A percentile compares a stretch with the other conserved stretches of the same genome.
Conservation (phyloP, 2,329 filamentous ascomycete genomes). For the Beauveria caledonica region DNA sequence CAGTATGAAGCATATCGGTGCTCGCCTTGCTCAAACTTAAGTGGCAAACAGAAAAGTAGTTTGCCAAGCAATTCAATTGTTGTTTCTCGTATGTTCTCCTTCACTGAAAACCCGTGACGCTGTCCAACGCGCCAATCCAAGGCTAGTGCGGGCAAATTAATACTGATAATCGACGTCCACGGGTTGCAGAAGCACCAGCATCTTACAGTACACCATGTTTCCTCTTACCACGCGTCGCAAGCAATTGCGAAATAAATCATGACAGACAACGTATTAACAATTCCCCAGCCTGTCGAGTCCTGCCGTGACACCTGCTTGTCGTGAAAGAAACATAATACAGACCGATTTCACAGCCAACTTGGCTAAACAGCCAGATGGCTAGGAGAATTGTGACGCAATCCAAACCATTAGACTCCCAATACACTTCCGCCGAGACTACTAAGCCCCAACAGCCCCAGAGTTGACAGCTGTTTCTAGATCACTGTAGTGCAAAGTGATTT, state of each 20-base stretch:
- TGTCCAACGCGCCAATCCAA: neutral
- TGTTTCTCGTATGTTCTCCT: neutral
- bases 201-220: neutral
- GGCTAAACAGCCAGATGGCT: neutral
- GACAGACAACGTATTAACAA: neutral
- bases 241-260: neutral
- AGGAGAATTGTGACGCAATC: neutral
- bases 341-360: neutral
- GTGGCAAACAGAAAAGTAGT: neutral
- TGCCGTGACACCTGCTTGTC: neutral
- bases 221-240: neutral
- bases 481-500: conserved; percentile 52
- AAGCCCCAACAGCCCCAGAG: conserved; percentile 21
- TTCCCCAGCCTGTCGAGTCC: neutral
- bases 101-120: neutral
- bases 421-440: neutral
- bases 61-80: neutral
- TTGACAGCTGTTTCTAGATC: conserved; percentile 47
- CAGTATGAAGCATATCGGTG: neutral
- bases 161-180: neutral
- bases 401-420: neutral
- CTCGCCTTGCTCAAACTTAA: neutral
- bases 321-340: conserved; percentile 5
- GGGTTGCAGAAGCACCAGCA: neutral
- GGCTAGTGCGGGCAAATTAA: neutral